phyloP scores from a whole-genome alignment of 2,329 filamentous ascomycete genomes.

The Paecilomyces sp. region DNA sequence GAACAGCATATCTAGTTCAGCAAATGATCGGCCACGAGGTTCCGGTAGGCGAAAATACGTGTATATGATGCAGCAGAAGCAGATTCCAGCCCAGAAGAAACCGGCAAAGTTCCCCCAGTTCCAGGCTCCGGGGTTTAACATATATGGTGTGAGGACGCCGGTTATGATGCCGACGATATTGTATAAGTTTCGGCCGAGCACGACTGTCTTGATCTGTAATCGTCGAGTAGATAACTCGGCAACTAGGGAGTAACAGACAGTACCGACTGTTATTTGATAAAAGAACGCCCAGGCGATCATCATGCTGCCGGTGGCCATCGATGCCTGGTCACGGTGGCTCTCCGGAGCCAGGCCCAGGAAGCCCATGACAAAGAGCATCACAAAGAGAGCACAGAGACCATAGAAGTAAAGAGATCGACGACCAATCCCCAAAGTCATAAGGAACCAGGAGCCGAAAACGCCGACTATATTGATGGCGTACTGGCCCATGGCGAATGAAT shows the following conservation, averaged over 20 bases:
- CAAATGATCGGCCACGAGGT: constrained; percentile 71
- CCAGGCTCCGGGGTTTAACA: constrained; percentile 84
- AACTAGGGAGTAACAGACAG: constrained; percentile 83
- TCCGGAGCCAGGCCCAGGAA: constrained; percentile 70
- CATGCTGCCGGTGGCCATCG: constrained; percentile 73
- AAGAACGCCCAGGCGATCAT: constrained; percentile 77
- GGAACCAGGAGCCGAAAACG: constrained; percentile 72
- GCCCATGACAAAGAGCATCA: constrained; percentile 75
- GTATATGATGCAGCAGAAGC: constrained; percentile 74
- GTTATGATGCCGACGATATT: constrained; percentile 78
- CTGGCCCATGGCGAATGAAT: constrained; percentile 52
- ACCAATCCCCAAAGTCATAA: constrained; percentile 69
- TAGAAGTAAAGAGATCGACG: constrained; percentile 69
- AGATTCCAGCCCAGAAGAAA: constrained; percentile 81
- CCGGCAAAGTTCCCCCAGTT: constrained; percentile 81
- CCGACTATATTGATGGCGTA: constrained; percentile 68
- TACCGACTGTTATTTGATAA: constrained; percentile 83
- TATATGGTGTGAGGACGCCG: constrained; percentile 79
- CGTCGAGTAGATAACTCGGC: constrained; percentile 75
- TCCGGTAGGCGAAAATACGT: constrained; percentile 77
- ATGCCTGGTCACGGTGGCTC: constrained; percentile 51
- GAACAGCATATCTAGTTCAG: constrained; percentile 79
- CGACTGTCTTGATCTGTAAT: constrained; percentile 85
- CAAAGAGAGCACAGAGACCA: constrained; percentile 64
- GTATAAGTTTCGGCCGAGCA: constrained; percentile 73